Evolutionary conservation across 805 yeast species (phyloP), one percentile per base, ranked within the genome.

Genomic region (Allodekkera sacchari): DNA sequence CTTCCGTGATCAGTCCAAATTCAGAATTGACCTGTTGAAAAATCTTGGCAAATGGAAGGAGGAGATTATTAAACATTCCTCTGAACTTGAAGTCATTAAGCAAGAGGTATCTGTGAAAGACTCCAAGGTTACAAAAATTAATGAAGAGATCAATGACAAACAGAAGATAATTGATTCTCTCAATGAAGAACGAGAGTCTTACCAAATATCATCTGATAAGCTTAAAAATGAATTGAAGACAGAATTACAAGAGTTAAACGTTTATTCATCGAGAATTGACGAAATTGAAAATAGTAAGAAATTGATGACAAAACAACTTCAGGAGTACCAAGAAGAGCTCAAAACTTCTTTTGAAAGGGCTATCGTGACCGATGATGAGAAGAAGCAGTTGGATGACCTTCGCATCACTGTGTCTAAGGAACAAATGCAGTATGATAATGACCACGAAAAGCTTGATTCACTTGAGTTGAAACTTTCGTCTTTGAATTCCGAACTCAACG

Each of bases 1-100:
- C 30, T 84, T 70, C 46, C 70, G 83, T 43, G 92, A 83, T 44
- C 70, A 66, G 43, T 71, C 71, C 37, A 64, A 61, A 32, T 78
- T 85, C 0, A 67, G 94, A 44, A 55, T 88, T 29, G 95, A 85
- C 43, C 71, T 79, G 3, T 63, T 84, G 45, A 74, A 74, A 33
- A 50, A 59, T 10, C 67, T 81, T 40, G 64, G 70, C 10, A 65
- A 59, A 33, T 74, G 80, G 50, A 68, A 62, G 25, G 51, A 54
- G 3, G 76, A 74, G 26, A 58, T 68, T 12, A 64, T 52, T n/a
- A 51, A 52, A 4, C 50, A 64, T 6, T 63, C 62, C 21, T 50
- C 44, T 5, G 61, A 64, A 13, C 50, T 77, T 18, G 48, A 52
- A 5, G 53, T 55, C 6, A 45, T 75, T 22, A 52, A 55, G 27